phyloP scores from a whole-genome alignment of 2,329 filamentous ascomycete species.

The Piedraia hortae region DNA sequence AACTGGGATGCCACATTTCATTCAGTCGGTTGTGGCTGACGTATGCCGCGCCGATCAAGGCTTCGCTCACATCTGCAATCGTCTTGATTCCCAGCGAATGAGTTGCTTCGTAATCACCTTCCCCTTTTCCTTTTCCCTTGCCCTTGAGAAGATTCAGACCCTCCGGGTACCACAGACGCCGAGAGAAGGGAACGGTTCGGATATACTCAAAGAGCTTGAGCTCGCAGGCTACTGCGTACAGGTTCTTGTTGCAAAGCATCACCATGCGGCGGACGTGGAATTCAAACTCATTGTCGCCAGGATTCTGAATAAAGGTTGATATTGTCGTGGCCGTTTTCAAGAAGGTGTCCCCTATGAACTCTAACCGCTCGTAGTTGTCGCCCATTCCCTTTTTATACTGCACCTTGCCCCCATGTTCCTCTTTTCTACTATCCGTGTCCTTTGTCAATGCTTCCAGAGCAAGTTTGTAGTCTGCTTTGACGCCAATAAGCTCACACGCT shows the following conservation, averaged over 20 bases:
- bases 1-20: conserved; percentile 15
- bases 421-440: conserved; percentile 57
- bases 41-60: conserved; percentile 64
- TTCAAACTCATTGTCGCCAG: conserved; percentile 54
- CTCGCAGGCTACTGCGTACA: conserved; percentile 49
- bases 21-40: conserved; percentile 24
- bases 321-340: conserved; percentile 91
- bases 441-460: conserved; percentile 83
- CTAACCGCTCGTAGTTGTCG: conserved; percentile 77
- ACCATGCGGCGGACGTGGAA: conserved; percentile 81
- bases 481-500: conserved; percentile 34
- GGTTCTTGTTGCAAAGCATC: conserved; percentile 70
- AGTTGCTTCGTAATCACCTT: conserved; percentile 17
- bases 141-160: conserved; percentile 46
- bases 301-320: conserved; percentile 49
- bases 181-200: conserved; percentile 55
- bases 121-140: conserved; percentile 16
- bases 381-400: conserved; percentile 71
- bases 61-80: conserved; percentile 70
- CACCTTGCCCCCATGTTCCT: conserved; percentile 31
- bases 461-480: conserved; percentile 36
- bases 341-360: conserved; percentile 82
- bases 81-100: conserved; percentile 58
- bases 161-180: conserved; percentile 68
- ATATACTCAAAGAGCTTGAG: conserved; percentile 46